Conservation (phyloP, 805 yeast species). For the Kazachstania taianensis region DNA sequence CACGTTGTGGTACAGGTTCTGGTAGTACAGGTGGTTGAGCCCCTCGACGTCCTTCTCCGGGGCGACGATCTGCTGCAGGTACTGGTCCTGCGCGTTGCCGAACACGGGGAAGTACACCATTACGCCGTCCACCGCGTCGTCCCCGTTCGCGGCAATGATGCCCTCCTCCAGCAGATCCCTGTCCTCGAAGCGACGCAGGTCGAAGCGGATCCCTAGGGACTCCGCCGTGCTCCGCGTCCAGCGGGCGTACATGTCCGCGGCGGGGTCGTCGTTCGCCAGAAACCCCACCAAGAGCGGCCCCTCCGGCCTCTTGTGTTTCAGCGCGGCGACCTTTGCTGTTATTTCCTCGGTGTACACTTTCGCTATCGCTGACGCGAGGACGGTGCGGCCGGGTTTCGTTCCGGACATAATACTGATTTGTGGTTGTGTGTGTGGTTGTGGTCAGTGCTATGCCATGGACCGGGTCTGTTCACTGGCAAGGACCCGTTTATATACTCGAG, state of each 20-base stretch:
- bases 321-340: conserved; percentile 39
- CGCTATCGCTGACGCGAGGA: conserved; percentile 80
- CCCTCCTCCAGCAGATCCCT: conserved; percentile 81
- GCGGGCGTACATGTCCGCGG: conserved; percentile 87
- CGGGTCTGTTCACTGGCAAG: no score
- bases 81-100: conserved; percentile 91
- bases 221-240: conserved; percentile 92
- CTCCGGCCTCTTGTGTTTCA: conserved; percentile 31
- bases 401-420: conserved; percentile 1
- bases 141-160: conserved; percentile 72
- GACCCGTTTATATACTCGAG: no score
- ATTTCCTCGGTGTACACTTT: conserved; percentile 73
- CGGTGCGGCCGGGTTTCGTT: conserved; percentile 56
- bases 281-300: conserved; percentile 82
- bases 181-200: conserved; percentile 53
- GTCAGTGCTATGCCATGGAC: background rate
- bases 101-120: conserved; percentile 97
- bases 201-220: conserved; percentile 77
- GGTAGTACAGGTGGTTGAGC: conserved; percentile 78
- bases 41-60: conserved; percentile 95
- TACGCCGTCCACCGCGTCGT: conserved; percentile 73
- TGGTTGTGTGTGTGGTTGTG: background rate
- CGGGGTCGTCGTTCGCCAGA: conserved; percentile 87
- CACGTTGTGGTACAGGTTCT: conserved; percentile 88
- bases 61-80: conserved; percentile 87